Conservation (phyloP, 768 basidiomycete species). For the Rhodotorula graminis region DNA sequence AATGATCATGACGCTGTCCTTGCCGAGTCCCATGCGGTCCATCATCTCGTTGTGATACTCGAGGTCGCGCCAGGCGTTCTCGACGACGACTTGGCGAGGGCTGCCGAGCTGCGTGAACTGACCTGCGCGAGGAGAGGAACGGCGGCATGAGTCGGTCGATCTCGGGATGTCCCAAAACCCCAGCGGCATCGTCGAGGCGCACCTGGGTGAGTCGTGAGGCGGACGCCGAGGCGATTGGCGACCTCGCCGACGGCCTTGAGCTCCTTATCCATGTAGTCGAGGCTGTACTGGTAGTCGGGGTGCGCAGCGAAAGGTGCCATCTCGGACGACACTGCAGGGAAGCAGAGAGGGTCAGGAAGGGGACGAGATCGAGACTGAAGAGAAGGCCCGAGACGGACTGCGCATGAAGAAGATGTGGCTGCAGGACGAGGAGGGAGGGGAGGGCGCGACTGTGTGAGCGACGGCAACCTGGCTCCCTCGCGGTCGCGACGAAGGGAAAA, state of each 20-base stretch:
- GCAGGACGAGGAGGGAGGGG: background rate
- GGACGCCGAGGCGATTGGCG: conserved; percentile 65
- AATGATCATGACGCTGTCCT: conserved; percentile 83
- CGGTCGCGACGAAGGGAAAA: conserved; percentile 52
- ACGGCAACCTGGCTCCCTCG: conserved; percentile 41
- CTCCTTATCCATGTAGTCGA: conserved; percentile 65
- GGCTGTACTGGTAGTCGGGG: conserved; percentile 67
- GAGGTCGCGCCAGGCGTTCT: conserved; percentile 71
- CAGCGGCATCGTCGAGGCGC: no score
- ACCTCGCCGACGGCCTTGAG: conserved; percentile 60
- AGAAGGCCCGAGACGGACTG: background rate
- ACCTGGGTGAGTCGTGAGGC: conserved; percentile 78
- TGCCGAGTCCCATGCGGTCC: conserved; percentile 71
- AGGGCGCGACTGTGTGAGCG: conserved; percentile 59
- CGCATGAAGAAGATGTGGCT: conserved; percentile 1
- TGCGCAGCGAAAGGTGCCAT: conserved; percentile 93
- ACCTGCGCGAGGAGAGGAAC: background rate
- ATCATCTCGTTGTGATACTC: conserved; percentile 84
- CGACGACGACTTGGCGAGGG: conserved; percentile 67
- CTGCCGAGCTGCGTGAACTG: conserved; percentile 59
- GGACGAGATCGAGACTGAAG: background rate
- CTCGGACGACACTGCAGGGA: conserved; percentile 62
- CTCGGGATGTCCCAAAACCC: no score
- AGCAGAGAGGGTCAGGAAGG: no score
- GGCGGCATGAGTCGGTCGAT: no score